Evolutionary conservation across 148 eudicot genomes (phyloP).

Genomic region (Agrostemma githago): DNA sequence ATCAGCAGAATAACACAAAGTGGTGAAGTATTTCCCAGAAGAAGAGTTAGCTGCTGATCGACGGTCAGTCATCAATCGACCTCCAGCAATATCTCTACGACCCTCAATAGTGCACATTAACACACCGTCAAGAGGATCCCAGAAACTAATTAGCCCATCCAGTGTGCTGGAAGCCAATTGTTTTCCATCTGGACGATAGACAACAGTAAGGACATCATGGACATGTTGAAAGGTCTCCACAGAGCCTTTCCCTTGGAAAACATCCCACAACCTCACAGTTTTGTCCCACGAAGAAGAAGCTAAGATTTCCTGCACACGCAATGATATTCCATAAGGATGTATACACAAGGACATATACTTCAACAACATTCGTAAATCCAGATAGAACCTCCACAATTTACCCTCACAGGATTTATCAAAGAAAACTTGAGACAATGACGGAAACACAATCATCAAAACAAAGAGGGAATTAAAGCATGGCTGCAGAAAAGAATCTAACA

Average conservation of each 20-base stretch:
- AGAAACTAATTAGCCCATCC: slow-evolving; percentile 90
- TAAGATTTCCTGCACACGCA: slow-evolving; percentile 53
- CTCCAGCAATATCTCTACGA: slow-evolving; percentile 94
- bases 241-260: slow-evolving; percentile 90
- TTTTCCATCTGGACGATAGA: slow-evolving; percentile 95
- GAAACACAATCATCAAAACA: neutral
- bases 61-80: slow-evolving; percentile 90
- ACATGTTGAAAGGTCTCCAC: slow-evolving; percentile 88
- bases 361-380: neutral
- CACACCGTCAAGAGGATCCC: slow-evolving; percentile 85
- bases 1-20: slow-evolving; percentile 91
- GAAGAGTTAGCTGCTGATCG: slow-evolving; percentile 86
- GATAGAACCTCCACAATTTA: neutral
- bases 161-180: slow-evolving; percentile 92
- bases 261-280: slow-evolving; percentile 91
- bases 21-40: slow-evolving; percentile 90
- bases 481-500: neutral
- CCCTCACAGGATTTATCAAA: neutral
- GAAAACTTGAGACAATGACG: neutral
- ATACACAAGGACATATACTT: neutral
- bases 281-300: slow-evolving; percentile 99
- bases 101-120: slow-evolving; percentile 91
- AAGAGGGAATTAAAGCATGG: neutral
- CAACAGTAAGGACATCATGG: slow-evolving; percentile 96
- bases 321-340: neutral